Percentiles rank a stretch among this genome's conserved stretches.
Evolutionary conservation across 306 rosid species (phyloP).

Genomic region (Senna tora): DNA sequence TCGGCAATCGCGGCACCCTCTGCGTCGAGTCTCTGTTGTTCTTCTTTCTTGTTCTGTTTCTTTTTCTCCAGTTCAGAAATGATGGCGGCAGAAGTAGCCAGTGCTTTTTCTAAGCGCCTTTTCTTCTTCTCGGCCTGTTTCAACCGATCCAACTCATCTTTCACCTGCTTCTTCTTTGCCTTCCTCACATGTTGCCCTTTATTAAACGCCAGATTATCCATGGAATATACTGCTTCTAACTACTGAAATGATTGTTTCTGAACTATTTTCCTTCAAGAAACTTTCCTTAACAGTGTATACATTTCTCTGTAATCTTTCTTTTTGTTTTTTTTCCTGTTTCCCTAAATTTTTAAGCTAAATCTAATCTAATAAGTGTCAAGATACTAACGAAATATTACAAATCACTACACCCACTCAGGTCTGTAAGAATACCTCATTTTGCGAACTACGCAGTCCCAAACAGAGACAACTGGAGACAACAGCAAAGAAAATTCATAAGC

Average conservation of each 20-base stretch:
- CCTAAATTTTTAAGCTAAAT: conserved; percentile 52
- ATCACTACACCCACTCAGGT: conserved; percentile 98
- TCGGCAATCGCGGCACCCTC: conserved; percentile 99
- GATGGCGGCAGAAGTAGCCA: conserved; percentile 98
- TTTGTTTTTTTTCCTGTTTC: conserved; percentile 39
- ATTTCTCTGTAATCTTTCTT: conserved; percentile 53
- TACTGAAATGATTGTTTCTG: conserved; percentile 39
- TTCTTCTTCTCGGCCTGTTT: conserved; percentile 99
- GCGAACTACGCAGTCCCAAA: conserved; percentile 95
- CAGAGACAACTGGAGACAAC: conserved; percentile 93
- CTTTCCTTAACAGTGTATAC: conserved; percentile 58
- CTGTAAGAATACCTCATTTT: conserved; percentile 97
- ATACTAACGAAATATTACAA: conserved; percentile 45
- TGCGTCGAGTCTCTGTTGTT: conserved; percentile 93
- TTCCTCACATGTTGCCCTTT: conserved; percentile 88
- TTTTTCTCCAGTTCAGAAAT: conserved; percentile 96
- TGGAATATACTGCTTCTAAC: conserved; percentile 51
- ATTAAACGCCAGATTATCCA: conserved; percentile 81
- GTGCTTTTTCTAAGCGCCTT: conserved; percentile 97
- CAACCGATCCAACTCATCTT: conserved; percentile 91
- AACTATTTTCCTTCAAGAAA: conserved; percentile 54
- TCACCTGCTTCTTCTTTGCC: conserved; percentile 93
- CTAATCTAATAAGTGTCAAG: conserved; percentile 53
- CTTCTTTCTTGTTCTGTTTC: conserved; percentile 95
- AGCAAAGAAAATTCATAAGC: conserved; percentile 77